Base-by-base conservation (phyloP, 2,329 filamentous ascomycete genomes). In the Plenodomus biglobosus region DNA sequence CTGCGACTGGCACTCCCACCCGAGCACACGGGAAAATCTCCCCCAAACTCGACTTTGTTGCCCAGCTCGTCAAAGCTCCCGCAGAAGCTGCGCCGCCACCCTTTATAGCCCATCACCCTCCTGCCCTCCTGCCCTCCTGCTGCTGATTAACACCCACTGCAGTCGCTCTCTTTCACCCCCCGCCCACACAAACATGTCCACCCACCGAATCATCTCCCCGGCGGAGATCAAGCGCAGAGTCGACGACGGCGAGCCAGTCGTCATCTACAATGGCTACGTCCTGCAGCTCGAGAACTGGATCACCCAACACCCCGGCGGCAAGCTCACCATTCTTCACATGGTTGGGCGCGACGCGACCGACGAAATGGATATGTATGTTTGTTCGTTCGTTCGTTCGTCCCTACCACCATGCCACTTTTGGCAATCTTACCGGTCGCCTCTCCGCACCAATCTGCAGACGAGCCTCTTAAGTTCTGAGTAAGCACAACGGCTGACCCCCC, bases 271-370 rank as follows among this genome's bases (percentile, higher is more conserved):
- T 38, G 81, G 80, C 38, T 60, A 73, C 42, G 78, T 82, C 15
- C 71, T 85, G 56, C 74, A 76, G 46, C 77, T 85, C 32, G 80
- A 83, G 58, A 70, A 73, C 37, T 86, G 83, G 83, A 75, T 85
- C 56, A 65, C 78, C 45, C 76, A 71, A 46, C 83, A 85, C 58
- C 83, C 83, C 0, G 83, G 83, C 17, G 83, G 83, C 24, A 71
- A 74, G 13, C 70, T 85, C 20, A 80, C 82, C 17, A 83, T 85
- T 52, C 63, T 80, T 53, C 83, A 85, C 70, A 84, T 83, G 80
- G 78, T 83, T 3, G 81, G 81, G 46, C 76, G 75, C 65, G 81
- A 84, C 68, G 80, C 81, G 19, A 81, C 80, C 17, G 79, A 82
- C 60, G 80, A 84, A 62, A 83, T 83, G 58, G 78, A 78, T 53